Evolutionary conservation across 441 rosid genomes (phyloP).

Genomic region (Arabidopsis hybrid): DNA sequence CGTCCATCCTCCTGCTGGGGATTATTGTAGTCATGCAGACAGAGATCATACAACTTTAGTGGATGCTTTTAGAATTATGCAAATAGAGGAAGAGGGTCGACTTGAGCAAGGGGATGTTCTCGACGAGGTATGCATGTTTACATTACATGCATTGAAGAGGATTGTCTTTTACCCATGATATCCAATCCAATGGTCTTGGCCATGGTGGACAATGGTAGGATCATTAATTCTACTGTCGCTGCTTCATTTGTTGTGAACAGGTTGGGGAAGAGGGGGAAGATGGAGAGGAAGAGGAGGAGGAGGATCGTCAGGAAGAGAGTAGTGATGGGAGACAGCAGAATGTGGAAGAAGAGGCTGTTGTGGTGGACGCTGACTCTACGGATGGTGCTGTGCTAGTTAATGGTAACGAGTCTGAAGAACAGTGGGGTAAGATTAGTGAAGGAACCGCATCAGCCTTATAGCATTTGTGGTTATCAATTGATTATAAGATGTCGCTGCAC

Average conservation of each 20-base stretch:
- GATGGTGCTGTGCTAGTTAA: slow-evolving; percentile 95
- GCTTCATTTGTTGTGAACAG: slow-evolving; percentile 44
- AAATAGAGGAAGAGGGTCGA: slow-evolving; percentile 74
- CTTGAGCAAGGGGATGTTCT: slow-evolving; percentile 74
- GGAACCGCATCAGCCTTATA: slow-evolving; percentile 89
- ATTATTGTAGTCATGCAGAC: slow-evolving; percentile 63
- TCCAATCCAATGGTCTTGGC: not conserved
- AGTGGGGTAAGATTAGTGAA: slow-evolving; percentile 99
- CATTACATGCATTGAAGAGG: slow-evolving; percentile 16
- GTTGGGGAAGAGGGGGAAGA: slow-evolving; percentile 47
- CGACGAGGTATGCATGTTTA: slow-evolving; percentile 61
- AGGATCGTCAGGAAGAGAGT: slow-evolving; percentile 45
- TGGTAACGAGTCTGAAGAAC: slow-evolving; percentile 96
- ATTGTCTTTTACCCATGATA: slow-evolving; percentile 1
- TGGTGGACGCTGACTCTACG: slow-evolving; percentile 91
- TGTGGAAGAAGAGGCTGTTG: slow-evolving; percentile 91
- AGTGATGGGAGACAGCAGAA: slow-evolving; percentile 63
- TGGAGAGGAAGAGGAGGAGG: slow-evolving; percentile 44
- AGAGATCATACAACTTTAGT: slow-evolving; percentile 74
- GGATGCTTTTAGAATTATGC: slow-evolving; percentile 88
- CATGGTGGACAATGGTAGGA: not conserved
- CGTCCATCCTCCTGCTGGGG: slow-evolving; percentile 71
- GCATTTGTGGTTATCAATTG: slow-evolving; percentile 64
- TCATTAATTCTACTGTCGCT: not conserved
- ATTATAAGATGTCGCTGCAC: slow-evolving; percentile 1